Conservation (phyloP, 2,329 filamentous ascomycete species). For the Fusarium xyrophilum region DNA sequence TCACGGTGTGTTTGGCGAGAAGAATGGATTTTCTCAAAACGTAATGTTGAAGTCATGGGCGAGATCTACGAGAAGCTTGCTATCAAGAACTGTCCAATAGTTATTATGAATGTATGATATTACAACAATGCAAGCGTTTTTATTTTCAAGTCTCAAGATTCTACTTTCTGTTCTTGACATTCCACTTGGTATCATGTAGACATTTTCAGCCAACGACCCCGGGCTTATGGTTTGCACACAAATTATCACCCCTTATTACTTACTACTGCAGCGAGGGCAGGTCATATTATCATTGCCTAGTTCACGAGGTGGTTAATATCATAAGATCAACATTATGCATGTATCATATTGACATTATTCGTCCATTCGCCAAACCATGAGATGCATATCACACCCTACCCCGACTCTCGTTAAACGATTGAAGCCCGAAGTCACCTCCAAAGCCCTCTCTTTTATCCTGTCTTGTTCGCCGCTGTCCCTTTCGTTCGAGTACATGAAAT, state of each 20-base stretch:
- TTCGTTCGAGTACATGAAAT: conserved; percentile 30
- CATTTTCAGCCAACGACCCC: neutral
- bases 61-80: neutral
- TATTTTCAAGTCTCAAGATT: neutral
- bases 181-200: neutral
- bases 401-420: neutral
- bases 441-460: conserved; percentile 22
- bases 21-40: neutral
- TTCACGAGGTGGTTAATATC: no score
- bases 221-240: neutral
- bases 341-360: neutral
- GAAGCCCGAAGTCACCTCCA: conserved; percentile 28
- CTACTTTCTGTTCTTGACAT: neutral
- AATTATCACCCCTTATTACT: neutral
- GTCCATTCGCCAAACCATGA: neutral
- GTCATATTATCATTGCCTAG: neutral
- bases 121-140: neutral
- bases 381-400: neutral
- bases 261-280: neutral
- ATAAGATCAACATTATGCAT: neutral
- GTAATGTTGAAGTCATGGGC: conserved; percentile 4
- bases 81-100: conserved; percentile 12
- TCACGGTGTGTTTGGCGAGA: conserved; percentile 9
- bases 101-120: conserved; percentile 31
- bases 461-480: conserved; percentile 9